These are phyloP conservation scores for Staphylotrichum longicolle DNA, from an alignment of 495 filamentous ascomycete genomes.

Conservation along the genomic window DNA sequence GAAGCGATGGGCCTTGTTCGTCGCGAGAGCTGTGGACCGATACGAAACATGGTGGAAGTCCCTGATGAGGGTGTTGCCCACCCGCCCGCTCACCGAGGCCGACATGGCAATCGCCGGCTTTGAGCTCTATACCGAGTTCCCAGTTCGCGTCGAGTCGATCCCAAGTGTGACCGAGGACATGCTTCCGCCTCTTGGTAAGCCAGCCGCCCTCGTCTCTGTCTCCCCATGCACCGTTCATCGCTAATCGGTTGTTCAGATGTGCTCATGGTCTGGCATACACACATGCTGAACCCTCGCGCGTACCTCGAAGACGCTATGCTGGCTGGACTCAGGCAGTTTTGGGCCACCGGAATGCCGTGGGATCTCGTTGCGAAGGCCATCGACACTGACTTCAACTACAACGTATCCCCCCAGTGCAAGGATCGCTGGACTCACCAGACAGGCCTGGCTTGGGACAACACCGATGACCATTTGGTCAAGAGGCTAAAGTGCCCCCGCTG, in stretches of 20 bases:
- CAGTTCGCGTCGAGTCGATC: slow-evolving; percentile 13
- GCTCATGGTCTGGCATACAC: slow-evolving; percentile 86
- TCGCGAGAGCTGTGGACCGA: slow-evolving; percentile 68
- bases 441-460: slow-evolving; percentile 58
- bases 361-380: slow-evolving; percentile 61
- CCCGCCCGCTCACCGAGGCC: slow-evolving; percentile 30
- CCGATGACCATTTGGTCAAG: slow-evolving; percentile 50
- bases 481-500: slow-evolving; percentile 60
- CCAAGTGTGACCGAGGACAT: slow-evolving; percentile 32
- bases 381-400: slow-evolving; percentile 62
- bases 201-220: neutral
- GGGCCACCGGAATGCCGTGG: slow-evolving; percentile 73
- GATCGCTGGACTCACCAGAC: slow-evolving; percentile 52
- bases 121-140: slow-evolving; percentile 29
- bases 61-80: slow-evolving; percentile 23
- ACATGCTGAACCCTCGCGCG: slow-evolving; percentile 76
- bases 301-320: slow-evolving; percentile 79
- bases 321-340: slow-evolving; percentile 56
- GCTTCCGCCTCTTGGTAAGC: slow-evolving; percentile 44
- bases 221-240: slow-evolving; percentile 12
- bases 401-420: slow-evolving; percentile 46
- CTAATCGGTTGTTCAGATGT: slow-evolving; percentile 55
- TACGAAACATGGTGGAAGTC: slow-evolving; percentile 70
- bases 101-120: slow-evolving; percentile 32
- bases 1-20: slow-evolving; percentile 78